Base-by-base conservation (phyloP, 2,329 filamentous ascomycete species). In the Epichloe scottii region DNA sequence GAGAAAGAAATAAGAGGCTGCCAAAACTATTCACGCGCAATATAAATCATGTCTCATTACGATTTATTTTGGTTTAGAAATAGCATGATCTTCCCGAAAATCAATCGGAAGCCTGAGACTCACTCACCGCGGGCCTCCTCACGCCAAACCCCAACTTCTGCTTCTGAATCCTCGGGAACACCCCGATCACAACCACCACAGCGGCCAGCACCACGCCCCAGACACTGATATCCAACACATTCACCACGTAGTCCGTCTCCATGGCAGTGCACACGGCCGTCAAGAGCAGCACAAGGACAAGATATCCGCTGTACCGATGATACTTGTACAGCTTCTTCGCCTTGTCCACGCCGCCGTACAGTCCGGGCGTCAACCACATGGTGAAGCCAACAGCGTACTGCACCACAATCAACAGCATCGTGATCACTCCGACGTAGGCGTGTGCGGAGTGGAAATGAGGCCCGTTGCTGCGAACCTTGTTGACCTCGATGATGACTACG, bases 321-420 rank as follows among this genome's bases (percentile, higher is more conserved):
- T 90, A 95, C 69, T 95, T 96, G 76, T 91, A 97, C 41, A 95
- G 66, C 23, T 74, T 74, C 75, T 90, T 94, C 19, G 89, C 91
- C 3, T 81, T 82, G 26, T 87, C 82, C 55, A 84, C 81, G 51
- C 87, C 82, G 5, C 90, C 90, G 60, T 91, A 94, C 1, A 95
- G 60, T 0, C 63, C 62, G 0, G 90, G 90, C 3, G 79, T 72
- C 53, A 81, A 88, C 73, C 85, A 96, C 70, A 93, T 87, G 34
- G 87, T 85, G 55, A 94, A 79, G 15, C 93, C 91, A 33, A 95
- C 78, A 1, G 84, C 47, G 43, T 87, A 84, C 70, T 97, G 93
- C 1, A 85, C 59, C 11, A 82, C 64, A 6, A 95, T 74, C 50
- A 87, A 57, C 50, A 84, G 74, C 57, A 87, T 85, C 3, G 87